A percentile compares a stretch with the other conserved stretches of the same genome.
These are phyloP conservation scores for Epichloe coenophiala DNA, from an alignment of 2,329 filamentous ascomycete genomes.

Conservation along the genomic window DNA sequence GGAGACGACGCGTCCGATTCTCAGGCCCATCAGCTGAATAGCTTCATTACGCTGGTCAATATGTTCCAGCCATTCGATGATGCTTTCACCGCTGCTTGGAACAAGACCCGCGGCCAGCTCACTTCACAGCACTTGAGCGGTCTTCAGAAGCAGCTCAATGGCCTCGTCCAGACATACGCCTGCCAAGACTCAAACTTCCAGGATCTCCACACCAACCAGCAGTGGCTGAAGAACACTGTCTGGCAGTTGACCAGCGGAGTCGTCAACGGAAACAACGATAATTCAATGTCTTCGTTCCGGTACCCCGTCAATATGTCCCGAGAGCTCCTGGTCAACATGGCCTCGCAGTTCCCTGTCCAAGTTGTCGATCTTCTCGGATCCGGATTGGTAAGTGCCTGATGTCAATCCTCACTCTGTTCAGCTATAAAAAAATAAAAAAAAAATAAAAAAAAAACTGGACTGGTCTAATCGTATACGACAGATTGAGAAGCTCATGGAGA, in stretches of 20 bases:
- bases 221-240: slow-evolving; percentile 50
- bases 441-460: not conserved
- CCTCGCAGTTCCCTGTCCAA: slow-evolving; percentile 56
- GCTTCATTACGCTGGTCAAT: slow-evolving; percentile 46
- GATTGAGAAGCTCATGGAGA: slow-evolving; percentile 71
- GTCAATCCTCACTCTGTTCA: not conserved
- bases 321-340: slow-evolving; percentile 51
- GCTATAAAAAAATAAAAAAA: no score
- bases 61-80: slow-evolving; percentile 57
- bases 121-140: slow-evolving; percentile 40
- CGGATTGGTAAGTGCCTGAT: slow-evolving; percentile 45
- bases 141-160: slow-evolving; percentile 49
- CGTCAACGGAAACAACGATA: slow-evolving; percentile 30
- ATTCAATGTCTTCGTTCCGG: slow-evolving; percentile 45
- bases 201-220: slow-evolving; percentile 45
- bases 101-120: slow-evolving; percentile 45
- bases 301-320: slow-evolving; percentile 50
- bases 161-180: slow-evolving; percentile 37
- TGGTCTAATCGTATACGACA: slow-evolving; percentile 13
- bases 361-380: slow-evolving; percentile 68
- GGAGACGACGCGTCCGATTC: slow-evolving; percentile 46
- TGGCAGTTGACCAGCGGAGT: slow-evolving; percentile 50
- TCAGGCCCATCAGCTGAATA: slow-evolving; percentile 36
- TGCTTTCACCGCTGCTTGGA: slow-evolving; percentile 50
- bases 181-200: slow-evolving; percentile 39